Evolutionary conservation across 305 asterid genomes (phyloP).

Genomic region (Stenogyne calaminthoides): DNA sequence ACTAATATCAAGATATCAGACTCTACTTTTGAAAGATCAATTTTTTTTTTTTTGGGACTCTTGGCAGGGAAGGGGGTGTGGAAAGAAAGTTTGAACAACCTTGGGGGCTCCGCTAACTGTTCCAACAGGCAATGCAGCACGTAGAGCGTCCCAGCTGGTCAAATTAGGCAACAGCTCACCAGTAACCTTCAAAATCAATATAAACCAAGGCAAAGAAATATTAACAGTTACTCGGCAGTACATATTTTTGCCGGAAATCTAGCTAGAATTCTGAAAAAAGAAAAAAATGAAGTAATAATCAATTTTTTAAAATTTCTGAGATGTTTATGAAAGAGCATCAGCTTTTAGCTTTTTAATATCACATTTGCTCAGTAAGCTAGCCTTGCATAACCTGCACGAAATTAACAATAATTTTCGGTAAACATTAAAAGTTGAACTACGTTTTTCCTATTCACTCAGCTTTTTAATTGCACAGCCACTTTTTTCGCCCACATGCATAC

Average conservation of each 20-base stretch:
- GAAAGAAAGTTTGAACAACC: conserved; percentile 45
- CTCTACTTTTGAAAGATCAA: not conserved
- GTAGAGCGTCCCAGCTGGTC: conserved; percentile 95
- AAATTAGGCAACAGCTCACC: conserved; percentile 73
- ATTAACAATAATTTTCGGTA: too few species aligned
- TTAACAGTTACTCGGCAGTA: not conserved
- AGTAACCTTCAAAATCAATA: conserved; percentile 62
- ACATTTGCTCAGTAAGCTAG: not conserved
- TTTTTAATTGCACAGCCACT: conserved; percentile 12
- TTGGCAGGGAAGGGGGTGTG: not conserved
- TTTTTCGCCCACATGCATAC: not conserved
- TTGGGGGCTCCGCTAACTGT: conserved; percentile 99
- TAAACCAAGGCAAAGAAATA: conserved; percentile 13
- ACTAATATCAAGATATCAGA: not conserved
- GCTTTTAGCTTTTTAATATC: not conserved
- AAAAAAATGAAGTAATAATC: conserved; percentile 6
- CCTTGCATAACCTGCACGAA: not conserved
- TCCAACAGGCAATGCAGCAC: conserved; percentile 98
- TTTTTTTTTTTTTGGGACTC: not conserved
- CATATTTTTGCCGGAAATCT: not conserved
- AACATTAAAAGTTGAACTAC: too few species aligned
- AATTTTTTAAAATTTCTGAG: not conserved
- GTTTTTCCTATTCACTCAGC: conserved; percentile 4
- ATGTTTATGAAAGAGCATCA: conserved; percentile 13
- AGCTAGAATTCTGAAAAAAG: conserved; percentile 10